These are phyloP conservation scores for Thelephora ganbajun DNA, from an alignment of 768 basidiomycete genomes.

Conservation along the genomic window DNA sequence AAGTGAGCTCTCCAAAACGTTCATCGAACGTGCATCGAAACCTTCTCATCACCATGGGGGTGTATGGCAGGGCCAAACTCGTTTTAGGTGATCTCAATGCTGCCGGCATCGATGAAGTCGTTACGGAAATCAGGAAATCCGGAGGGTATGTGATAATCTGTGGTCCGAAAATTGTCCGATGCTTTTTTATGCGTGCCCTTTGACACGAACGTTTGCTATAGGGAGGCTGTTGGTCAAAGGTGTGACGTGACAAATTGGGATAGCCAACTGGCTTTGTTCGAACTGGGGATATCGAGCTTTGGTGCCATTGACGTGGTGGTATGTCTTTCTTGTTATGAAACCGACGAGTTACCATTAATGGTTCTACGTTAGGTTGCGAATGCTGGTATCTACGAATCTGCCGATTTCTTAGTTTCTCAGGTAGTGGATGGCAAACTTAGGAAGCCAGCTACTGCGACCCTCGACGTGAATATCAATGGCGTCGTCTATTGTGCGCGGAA, in stretches of 20 bases:
- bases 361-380: constrained; percentile 10
- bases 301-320: too few relatives aligned
- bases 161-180: constrained; percentile 6
- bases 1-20: constrained; percentile 7
- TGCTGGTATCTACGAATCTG: constrained; percentile 8
- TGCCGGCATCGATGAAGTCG: background rate
- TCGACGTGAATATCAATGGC: constrained; percentile 18
- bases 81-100: constrained; percentile 3
- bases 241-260: constrained; percentile 16
- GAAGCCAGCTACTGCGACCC: constrained; percentile 13
- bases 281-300: too few relatives aligned
- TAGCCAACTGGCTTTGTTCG: constrained; percentile 1
- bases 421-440: constrained; percentile 13
- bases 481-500: constrained; percentile 19
- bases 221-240: background rate
- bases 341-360: background rate
- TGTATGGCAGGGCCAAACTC: constrained; percentile 5
- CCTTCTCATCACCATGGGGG: background rate
- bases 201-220: constrained; percentile 16
- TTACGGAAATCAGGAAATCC: background rate
- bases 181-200: constrained; percentile 14
- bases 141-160: constrained; percentile 9
- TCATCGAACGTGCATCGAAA: background rate
- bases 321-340: constrained; percentile 1
- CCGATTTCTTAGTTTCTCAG: constrained; percentile 1